Evolutionary conservation across 2,329 filamentous ascomycete genomes (phyloP).

Genomic region (Phialocephala sp.): DNA sequence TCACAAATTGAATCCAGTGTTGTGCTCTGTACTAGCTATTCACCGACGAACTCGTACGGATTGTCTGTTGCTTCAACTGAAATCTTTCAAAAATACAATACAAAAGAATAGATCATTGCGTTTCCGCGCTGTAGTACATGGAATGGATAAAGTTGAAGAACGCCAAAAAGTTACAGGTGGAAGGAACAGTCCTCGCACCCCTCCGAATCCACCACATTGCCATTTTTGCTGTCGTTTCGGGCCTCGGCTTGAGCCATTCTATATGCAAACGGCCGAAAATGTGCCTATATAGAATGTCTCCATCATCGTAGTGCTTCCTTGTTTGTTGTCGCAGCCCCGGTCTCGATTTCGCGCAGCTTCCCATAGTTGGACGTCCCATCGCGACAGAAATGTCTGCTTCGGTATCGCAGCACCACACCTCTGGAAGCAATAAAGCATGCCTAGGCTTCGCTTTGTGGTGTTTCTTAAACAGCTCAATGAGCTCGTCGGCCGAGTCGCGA

Average conservation of each 20-base stretch:
- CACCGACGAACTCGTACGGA: no score
- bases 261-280: conserved; percentile 17
- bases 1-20: not conserved
- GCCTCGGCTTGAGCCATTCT: conserved; percentile 16
- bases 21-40: not conserved
- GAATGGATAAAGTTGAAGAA: conserved; percentile 23
- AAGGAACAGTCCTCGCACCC: conserved; percentile 26
- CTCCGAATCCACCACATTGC: conserved; percentile 27
- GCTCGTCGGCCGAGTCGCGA: conserved; percentile 1
- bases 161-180: conserved; percentile 24
- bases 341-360: conserved; percentile 10
- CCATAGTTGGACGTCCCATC: conserved; percentile 2
- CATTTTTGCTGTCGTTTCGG: conserved; percentile 19
- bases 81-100: not conserved
- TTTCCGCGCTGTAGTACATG: conserved; percentile 17
- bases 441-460: conserved; percentile 9
- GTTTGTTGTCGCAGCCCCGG: not conserved
- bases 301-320: conserved; percentile 18
- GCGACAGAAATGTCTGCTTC: conserved; percentile 2
- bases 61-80: no score
- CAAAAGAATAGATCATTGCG: not conserved
- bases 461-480: conserved; percentile 23
- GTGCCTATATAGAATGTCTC: conserved; percentile 21
- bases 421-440: conserved; percentile 16
- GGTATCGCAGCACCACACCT: conserved; percentile 18